Conservation (phyloP, 1,139 yeast genomes). For the Taphrina pruni region DNA sequence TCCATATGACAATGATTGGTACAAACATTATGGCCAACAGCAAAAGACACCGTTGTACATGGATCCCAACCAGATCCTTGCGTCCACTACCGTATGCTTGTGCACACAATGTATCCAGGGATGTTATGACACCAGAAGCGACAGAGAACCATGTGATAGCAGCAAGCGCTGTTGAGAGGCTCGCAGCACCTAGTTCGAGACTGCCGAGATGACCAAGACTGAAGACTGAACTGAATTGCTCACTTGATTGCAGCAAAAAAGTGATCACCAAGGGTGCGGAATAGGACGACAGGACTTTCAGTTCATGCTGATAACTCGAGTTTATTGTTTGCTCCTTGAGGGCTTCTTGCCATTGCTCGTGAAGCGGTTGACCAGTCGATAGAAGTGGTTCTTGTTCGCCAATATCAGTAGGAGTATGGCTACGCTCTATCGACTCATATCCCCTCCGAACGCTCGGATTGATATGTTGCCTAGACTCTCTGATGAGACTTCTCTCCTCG, state of each 20-base stretch:
- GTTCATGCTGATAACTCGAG: constrained; percentile 53
- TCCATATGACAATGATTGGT: constrained; percentile 61
- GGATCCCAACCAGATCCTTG: constrained; percentile 61
- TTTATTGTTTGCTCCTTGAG: constrained; percentile 22
- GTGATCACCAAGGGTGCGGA: constrained; percentile 74
- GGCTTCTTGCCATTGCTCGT: constrained; percentile 23
- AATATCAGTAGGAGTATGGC: background rate
- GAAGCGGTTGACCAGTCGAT: background rate
- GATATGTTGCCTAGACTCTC: constrained; percentile 11
- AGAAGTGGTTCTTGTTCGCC: background rate
- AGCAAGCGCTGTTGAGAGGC: constrained; percentile 85
- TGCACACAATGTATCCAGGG: constrained; percentile 86
- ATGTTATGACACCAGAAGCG: constrained; percentile 86
- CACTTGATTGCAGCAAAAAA: constrained; percentile 77
- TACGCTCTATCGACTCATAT: background rate
- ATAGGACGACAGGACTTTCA: constrained; percentile 54
- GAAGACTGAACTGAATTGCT: constrained; percentile 82
- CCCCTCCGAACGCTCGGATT: background rate
- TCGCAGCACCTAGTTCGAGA: constrained; percentile 75
- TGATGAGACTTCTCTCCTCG: constrained; percentile 33
- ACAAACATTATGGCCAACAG: constrained; percentile 48
- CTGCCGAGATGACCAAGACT: constrained; percentile 84
- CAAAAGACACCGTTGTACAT: constrained; percentile 61
- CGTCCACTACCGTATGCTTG: constrained; percentile 62
- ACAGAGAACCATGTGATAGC: constrained; percentile 78